A percentile compares a stretch with the other conserved stretches of the same genome.
phyloP scores from a whole-genome alignment of 371 early-diverging fungal species.

The Mucor lusitanicus region DNA sequence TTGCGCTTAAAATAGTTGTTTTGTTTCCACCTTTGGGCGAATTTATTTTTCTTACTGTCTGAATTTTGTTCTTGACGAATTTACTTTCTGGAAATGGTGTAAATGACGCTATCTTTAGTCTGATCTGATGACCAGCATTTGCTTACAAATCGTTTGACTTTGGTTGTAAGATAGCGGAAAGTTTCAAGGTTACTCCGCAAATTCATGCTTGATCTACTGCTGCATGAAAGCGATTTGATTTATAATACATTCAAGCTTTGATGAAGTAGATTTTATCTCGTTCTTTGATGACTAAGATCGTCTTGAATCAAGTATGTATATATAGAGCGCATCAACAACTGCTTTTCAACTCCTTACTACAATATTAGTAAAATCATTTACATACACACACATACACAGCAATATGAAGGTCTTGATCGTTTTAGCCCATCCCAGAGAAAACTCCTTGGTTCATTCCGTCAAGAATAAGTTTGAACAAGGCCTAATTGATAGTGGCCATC shows the following conservation, averaged over 20 bases:
- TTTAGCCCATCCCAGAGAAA: conserved; percentile 1
- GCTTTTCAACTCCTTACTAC: background rate
- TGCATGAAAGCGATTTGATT: background rate
- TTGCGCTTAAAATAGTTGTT: too few relatives aligned
- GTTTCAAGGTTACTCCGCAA: background rate
- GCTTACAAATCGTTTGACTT: too few relatives aligned
- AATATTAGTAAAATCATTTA: background rate
- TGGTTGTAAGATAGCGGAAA: background rate
- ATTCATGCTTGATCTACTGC: background rate
- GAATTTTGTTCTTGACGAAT: too few relatives aligned
- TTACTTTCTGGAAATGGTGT: too few relatives aligned
- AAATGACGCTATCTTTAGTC: too few relatives aligned
- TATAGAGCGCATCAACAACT: background rate
- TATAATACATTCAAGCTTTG: background rate
- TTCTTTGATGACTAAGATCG: background rate
- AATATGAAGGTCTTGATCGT: conserved; percentile 9
- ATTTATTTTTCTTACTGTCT: too few relatives aligned
- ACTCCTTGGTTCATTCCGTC: conserved; percentile 4
- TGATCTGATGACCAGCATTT: too few relatives aligned
- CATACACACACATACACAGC: background rate
- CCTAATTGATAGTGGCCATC: background rate
- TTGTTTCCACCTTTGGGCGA: too few relatives aligned
- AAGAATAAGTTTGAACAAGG: conserved; percentile 6
- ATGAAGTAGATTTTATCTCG: background rate
- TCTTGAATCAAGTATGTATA: background rate